A percentile compares a stretch with the other conserved stretches of the same genome.
phyloP scores from a whole-genome alignment of 2,329 filamentous ascomycete species.

The Aureobasidium sp. region DNA sequence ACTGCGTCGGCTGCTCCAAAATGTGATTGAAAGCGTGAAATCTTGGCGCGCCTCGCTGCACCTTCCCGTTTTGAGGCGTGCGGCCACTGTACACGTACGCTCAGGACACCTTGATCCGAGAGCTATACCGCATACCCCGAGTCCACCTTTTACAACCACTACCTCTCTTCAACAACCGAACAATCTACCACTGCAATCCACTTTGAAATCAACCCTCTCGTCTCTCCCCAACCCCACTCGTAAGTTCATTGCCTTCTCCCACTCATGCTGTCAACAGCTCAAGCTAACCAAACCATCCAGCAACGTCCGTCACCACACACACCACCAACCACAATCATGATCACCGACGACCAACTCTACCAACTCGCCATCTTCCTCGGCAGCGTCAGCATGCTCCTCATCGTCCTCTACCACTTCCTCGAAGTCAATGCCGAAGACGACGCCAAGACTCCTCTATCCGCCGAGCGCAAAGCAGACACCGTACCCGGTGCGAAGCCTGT shows the following conservation, averaged over 20 bases:
- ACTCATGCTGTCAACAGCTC: background rate
- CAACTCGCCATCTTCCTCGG: constrained; percentile 87
- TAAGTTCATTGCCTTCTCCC: background rate
- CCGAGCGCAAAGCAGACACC: constrained; percentile 26
- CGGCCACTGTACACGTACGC: constrained; percentile 4
- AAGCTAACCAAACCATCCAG: background rate
- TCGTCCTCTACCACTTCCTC: constrained; percentile 91
- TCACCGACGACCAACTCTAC: constrained; percentile 88
- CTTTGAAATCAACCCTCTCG: background rate
- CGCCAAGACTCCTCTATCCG: constrained; percentile 19
- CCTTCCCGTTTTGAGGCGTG: background rate
- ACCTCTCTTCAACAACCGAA: background rate
- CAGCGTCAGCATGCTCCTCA: constrained; percentile 79
- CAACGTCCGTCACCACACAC: constrained; percentile 36
- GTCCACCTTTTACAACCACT: background rate
- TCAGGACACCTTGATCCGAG: background rate
- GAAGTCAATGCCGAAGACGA: constrained; percentile 76
- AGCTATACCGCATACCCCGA: background rate
- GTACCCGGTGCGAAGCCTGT: constrained; percentile 22
- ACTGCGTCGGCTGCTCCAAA: background rate
- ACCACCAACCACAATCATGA: constrained; percentile 51
- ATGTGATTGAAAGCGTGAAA: background rate
- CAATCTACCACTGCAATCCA: background rate
- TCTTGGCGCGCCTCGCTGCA: background rate
- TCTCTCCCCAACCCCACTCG: background rate